Conservation (phyloP, 2,329 filamentous ascomycete genomes). For the Seiridium unicorne region DNA sequence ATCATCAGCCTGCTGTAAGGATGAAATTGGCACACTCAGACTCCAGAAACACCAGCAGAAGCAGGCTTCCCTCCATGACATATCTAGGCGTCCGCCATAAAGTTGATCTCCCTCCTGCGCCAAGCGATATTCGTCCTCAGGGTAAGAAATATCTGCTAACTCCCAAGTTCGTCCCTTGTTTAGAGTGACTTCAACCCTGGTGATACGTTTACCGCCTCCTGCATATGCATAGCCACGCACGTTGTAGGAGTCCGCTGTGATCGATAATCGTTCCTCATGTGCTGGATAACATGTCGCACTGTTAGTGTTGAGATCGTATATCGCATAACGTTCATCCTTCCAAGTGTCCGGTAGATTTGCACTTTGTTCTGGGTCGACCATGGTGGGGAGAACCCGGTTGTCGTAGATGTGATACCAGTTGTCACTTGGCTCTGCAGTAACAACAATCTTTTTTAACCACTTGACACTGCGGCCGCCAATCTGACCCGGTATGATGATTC, state of each 20-base stretch:
- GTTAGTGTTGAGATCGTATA: conserved; percentile 88
- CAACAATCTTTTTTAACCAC: conserved; percentile 79
- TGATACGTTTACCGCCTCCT: conserved; percentile 81
- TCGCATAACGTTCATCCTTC: conserved; percentile 87
- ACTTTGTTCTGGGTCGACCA: conserved; percentile 78
- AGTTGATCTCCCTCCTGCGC: conserved; percentile 59
- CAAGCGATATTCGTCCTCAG: conserved; percentile 78
- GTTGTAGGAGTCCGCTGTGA: conserved; percentile 57
- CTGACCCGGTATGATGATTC: conserved; percentile 83
- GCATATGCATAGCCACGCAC: conserved; percentile 83
- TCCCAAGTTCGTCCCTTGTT: conserved; percentile 81
- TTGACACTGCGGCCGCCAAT: conserved; percentile 93
- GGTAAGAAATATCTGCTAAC: conserved; percentile 75
- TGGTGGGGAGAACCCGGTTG: conserved; percentile 85
- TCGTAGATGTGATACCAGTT: conserved; percentile 98
- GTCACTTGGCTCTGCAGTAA: conserved; percentile 77
- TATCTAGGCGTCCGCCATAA: conserved; percentile 75
- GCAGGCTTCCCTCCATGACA: conserved; percentile 75
- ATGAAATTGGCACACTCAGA: conserved; percentile 61
- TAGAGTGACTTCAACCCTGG: conserved; percentile 77
- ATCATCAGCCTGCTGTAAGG: conserved; percentile 64
- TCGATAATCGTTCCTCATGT: conserved; percentile 66
- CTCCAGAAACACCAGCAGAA: conserved; percentile 97
- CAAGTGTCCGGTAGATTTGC: conserved; percentile 73
- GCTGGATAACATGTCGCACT: conserved; percentile 78